These are phyloP conservation scores for Debaryomycetaceae sp. DNA, from an alignment of 1,139 yeast species.

Conservation along the genomic window DNA sequence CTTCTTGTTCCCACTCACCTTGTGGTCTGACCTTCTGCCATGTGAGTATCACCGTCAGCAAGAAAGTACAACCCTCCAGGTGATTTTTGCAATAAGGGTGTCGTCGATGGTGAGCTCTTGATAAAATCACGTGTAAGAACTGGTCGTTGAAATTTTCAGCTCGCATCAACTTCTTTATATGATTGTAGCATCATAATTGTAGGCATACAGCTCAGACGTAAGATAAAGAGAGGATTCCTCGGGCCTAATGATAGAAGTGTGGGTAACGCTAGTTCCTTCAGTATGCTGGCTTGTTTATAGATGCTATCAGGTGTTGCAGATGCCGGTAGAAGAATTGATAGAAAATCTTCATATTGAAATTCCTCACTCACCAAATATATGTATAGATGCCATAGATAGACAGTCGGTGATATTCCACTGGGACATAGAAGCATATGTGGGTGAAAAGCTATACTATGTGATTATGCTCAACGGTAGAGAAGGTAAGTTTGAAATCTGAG, in stretches of 20 bases:
- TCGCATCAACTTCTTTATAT: neutral
- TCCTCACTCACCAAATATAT: constrained; percentile 40
- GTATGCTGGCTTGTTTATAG: constrained; percentile 42
- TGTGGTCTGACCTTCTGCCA: too few species aligned
- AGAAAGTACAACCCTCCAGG: too few species aligned
- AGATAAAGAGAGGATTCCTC: neutral
- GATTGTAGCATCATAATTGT: neutral
- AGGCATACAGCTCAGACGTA: neutral
- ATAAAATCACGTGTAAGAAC: neutral
- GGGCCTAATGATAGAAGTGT: constrained; percentile 33
- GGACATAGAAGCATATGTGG: constrained; percentile 34
- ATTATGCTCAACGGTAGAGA: constrained; percentile 36
- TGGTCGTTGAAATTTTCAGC: neutral
- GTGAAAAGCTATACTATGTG: constrained; percentile 35
- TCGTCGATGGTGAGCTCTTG: too few species aligned
- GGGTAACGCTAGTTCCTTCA: constrained; percentile 43
- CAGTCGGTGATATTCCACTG: constrained; percentile 38
- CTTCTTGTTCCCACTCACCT: too few species aligned
- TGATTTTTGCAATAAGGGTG: too few species aligned
- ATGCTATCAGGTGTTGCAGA: constrained; percentile 31
- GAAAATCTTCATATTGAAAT: constrained; percentile 39
- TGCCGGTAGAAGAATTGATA: constrained; percentile 37
- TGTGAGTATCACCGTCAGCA: too few species aligned
- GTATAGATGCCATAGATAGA: constrained; percentile 35
- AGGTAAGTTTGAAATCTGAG: constrained; percentile 8